Evolutionary conservation across 2,329 filamentous ascomycete species (phyloP).

Genomic region (Ploettnerulaceae sp.): DNA sequence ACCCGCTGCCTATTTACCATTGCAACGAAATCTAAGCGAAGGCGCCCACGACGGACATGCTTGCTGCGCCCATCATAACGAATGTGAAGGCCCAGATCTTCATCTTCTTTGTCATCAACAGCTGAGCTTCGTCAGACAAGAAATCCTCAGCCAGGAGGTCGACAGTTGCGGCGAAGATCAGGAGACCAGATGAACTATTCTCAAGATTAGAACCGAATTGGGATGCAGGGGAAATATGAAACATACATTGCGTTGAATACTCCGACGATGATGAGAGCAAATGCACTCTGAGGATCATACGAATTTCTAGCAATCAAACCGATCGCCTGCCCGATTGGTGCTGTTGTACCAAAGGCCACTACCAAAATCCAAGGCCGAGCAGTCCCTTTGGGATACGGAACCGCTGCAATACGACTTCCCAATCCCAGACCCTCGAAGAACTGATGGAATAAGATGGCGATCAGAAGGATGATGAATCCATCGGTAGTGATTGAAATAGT

Average conservation of each 20-base stretch:
- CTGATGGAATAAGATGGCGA: slow-evolving; percentile 68
- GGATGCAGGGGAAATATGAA: neutral
- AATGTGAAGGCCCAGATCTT: slow-evolving; percentile 16
- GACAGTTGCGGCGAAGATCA: slow-evolving; percentile 75
- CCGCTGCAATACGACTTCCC: slow-evolving; percentile 59
- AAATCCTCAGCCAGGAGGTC: slow-evolving; percentile 81
- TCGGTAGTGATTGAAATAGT: slow-evolving; percentile 62
- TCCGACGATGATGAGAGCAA: slow-evolving; percentile 74
- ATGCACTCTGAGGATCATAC: slow-evolving; percentile 70
- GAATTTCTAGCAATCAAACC: slow-evolving; percentile 68
- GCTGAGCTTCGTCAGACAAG: slow-evolving; percentile 56
- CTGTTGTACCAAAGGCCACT: slow-evolving; percentile 42
- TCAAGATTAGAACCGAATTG: neutral
- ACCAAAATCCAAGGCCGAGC: slow-evolving; percentile 19
- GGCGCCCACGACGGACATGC: slow-evolving; percentile 15
- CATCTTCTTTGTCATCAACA: slow-evolving; percentile 53
- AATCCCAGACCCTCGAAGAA: slow-evolving; percentile 56
- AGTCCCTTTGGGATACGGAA: slow-evolving; percentile 15
- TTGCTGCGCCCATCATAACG: slow-evolving; percentile 16
- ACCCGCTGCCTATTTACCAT: too few relatives aligned
- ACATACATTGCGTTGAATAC: slow-evolving; percentile 69
- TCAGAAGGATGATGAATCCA: slow-evolving; percentile 60
- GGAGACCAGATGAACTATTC: slow-evolving; percentile 57
- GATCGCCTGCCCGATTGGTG: slow-evolving; percentile 74
- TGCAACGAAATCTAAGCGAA: slow-evolving; percentile 7